A percentile compares a stretch with the other conserved stretches of the same genome.
phyloP scores from a whole-genome alignment of 495 filamentous ascomycete genomes.

The Aspergillus saccharolyticus region DNA sequence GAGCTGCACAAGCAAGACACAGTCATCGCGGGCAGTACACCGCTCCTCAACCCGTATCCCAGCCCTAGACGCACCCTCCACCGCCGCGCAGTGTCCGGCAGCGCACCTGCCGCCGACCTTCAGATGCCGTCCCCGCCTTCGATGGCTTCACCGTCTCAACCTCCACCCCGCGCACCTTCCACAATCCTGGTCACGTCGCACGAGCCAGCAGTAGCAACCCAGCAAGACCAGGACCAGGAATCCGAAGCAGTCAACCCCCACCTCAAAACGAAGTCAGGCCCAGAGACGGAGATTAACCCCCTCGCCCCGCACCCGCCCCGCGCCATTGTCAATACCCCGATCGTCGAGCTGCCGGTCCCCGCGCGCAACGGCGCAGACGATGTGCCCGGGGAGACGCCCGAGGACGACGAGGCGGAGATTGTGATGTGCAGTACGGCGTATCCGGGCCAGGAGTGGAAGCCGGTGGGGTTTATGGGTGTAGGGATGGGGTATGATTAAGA shows the following conservation, averaged over 20 bases:
- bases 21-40: too few species aligned
- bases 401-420: conserved; percentile 24
- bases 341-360: conserved; percentile 34
- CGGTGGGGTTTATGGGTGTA: conserved; percentile 26
- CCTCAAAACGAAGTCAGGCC: too few species aligned
- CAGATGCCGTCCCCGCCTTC: neutral
- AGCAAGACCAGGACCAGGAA: too few species aligned
- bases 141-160: neutral
- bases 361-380: conserved; percentile 50
- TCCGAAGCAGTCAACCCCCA: neutral
- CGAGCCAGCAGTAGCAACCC: too few species aligned
- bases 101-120: too few species aligned
- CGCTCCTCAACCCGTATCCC: neutral
- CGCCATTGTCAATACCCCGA: conserved; percentile 18
- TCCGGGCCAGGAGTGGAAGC: conserved; percentile 80
- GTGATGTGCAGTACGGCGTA: conserved; percentile 75
- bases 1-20: neutral
- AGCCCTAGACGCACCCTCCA: conserved; percentile 18
- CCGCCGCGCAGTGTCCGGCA: neutral
- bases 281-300: too few species aligned
- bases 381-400: neutral
- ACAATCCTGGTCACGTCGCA: too few species aligned
- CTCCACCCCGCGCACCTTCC: too few species aligned
- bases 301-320: neutral
- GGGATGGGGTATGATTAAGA: neutral